Conservation (phyloP, 202 grass and related monocot genomes). For the Brachypodium distachyon region DNA sequence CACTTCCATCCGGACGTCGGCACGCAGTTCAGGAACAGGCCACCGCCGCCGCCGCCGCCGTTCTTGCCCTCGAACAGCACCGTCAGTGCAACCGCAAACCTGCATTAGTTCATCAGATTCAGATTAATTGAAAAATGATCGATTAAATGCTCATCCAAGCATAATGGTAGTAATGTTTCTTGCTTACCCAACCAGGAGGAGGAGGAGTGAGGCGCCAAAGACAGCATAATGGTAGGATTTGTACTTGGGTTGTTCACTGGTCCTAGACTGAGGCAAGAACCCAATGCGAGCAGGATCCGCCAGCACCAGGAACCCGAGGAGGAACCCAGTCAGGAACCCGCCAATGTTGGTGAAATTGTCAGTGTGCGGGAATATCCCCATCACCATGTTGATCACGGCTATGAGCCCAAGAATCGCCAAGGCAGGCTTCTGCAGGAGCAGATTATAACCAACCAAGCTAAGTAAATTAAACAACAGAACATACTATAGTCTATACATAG, state of each 20-base stretch:
- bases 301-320: slow-evolving; percentile 65
- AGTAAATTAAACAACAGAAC: too few species aligned
- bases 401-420: slow-evolving; percentile 51
- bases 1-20: slow-evolving; percentile 82
- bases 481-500: too few species aligned
- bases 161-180: too few species aligned
- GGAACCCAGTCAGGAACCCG: slow-evolving; percentile 61
- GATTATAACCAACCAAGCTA: too few species aligned
- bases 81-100: slow-evolving; percentile 42
- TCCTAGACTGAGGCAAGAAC: slow-evolving; percentile 76
- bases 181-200: slow-evolving; percentile 64
- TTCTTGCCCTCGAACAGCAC: slow-evolving; percentile 89
- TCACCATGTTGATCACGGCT: slow-evolving; percentile 58
- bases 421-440: slow-evolving; percentile 45
- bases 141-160: background rate
- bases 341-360: slow-evolving; percentile 72
- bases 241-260: slow-evolving; percentile 71
- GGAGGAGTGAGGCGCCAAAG: slow-evolving; percentile 46
- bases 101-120: slow-evolving; percentile 21
- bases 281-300: too few species aligned
- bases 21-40: slow-evolving; percentile 72
- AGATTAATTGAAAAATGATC: background rate
- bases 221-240: slow-evolving; percentile 66
- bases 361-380: slow-evolving; percentile 68
- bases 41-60: slow-evolving; percentile 66